Evolutionary conservation across 2,329 filamentous ascomycete genomes (phyloP), one percentile per base, ranked within the genome.

Genomic region (Scytalidium lignicola): DNA sequence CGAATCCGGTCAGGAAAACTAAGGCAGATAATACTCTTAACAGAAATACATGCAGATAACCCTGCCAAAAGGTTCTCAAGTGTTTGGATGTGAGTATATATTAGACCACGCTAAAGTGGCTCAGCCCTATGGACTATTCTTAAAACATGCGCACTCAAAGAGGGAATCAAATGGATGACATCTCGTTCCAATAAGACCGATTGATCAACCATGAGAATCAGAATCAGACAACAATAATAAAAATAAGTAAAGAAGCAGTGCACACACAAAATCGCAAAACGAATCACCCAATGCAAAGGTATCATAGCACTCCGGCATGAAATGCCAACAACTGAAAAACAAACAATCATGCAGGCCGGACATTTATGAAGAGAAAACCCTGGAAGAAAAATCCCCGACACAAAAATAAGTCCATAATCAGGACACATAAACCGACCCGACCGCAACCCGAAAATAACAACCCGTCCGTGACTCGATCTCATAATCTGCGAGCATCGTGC

Each of bases 181-280:
- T 37, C 32, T 8, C 26, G 26, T 28, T 37, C n/a, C 32, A 37
- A 37, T 37, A 37, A n/a, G 15, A 37, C n/a, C 32, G 15, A 37
- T 17, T 4, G 15, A 37, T 37, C 32, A 37, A 37, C 32, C n/a
- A 37, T 37, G 32, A 15, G 15, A 37, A 37, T 37, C 32, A 55
- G 50, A 22, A 56, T 50, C 47, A 55, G 55, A 53, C 55, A 50
- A 58, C 59, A 60, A 51, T 48, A 58, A 58, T 51, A 54, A 51
- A 51, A 52, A 59, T 52, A 56, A 55, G 54, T 43, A 29, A 43
- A 47, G 22, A 46, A 43, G 53, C 47, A 48, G 49, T 50, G 49
- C 29, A 21, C 17, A 29, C 26, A 21, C 32, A 50, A 40, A 48
- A 43, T 13, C 26, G 42, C 15, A 41, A 46, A 49, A 37, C 41